A percentile compares a stretch with the other conserved stretches of the same genome.
Conservation (phyloP, 2,329 filamentous ascomycete species). For the Trichoderma sp. region DNA sequence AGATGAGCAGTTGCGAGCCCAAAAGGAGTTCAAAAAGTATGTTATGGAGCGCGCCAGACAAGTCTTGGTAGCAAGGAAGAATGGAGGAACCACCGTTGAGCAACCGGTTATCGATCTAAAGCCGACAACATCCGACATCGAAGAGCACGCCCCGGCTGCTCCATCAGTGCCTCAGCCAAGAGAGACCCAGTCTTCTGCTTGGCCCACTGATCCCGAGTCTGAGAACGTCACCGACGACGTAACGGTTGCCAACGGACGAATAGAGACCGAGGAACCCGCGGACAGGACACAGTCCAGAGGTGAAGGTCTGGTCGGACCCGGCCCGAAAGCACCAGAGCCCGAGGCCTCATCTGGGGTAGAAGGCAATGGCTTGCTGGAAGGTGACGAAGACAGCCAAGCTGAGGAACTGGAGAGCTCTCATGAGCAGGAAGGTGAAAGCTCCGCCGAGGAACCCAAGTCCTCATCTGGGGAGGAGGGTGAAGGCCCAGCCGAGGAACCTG, state of each 20-base stretch:
- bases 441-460: constrained; percentile 18
- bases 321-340: constrained; percentile 3
- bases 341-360: constrained; percentile 1
- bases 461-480: constrained; percentile 11
- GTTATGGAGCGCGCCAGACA: constrained; percentile 9
- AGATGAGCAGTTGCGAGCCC: neutral
- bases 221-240: constrained; percentile 19
- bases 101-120: constrained; percentile 6
- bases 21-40: neutral
- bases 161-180: constrained; percentile 22
- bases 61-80: constrained; percentile 2
- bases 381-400: constrained; percentile 18
- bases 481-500: constrained; percentile 19
- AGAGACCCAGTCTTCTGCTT: constrained; percentile 20
- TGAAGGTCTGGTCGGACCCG: constrained; percentile 19
- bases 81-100: constrained; percentile 4
- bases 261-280: constrained; percentile 24
- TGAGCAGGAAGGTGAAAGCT: constrained; percentile 4
- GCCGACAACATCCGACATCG: constrained; percentile 11
- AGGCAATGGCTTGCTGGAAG: constrained; percentile 3
- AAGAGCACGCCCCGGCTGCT: constrained; percentile 13
- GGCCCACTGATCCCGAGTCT: constrained; percentile 22
- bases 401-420: constrained; percentile 7
- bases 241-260: neutral
- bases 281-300: constrained; percentile 16